These are phyloP conservation scores for Erodium moschatum DNA, from an alignment of 441 rosid species.

Conservation along the genomic window DNA sequence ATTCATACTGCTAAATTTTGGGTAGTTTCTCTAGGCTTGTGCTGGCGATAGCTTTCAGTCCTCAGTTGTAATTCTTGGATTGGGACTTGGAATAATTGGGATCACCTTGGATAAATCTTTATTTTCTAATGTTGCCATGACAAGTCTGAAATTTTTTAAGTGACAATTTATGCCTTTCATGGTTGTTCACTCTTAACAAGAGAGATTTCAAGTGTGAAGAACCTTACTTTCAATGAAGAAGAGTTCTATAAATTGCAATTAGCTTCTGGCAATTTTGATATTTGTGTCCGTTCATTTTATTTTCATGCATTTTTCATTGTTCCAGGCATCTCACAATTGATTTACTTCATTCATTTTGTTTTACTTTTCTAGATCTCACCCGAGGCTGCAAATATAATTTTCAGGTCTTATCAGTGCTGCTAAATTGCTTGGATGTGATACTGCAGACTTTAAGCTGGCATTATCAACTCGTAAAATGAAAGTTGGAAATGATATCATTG, in stretches of 20 bases:
- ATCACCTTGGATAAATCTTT: no score
- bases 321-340: not conserved
- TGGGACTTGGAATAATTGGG: no score
- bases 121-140: no score
- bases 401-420: slow-evolving; percentile 75
- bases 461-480: slow-evolving; percentile 89
- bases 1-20: no score
- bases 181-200: no score
- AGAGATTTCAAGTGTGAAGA: not conserved
- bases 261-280: not conserved
- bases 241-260: not conserved
- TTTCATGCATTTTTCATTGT: not conserved
- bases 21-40: no score
- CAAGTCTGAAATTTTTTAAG: no score
- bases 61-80: no score
- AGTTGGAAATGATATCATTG: slow-evolving; percentile 85
- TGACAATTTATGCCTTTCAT: no score
- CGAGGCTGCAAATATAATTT: slow-evolving; percentile 19
- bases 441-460: slow-evolving; percentile 58
- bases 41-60: no score
- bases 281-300: not conserved
- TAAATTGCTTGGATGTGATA: slow-evolving; percentile 69
- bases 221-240: not conserved
- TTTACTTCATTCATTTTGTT: not conserved
- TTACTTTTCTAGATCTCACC: slow-evolving; percentile 2